phyloP scores from a whole-genome alignment of 805 yeast genomes.

The Huiozyma sinensis region DNA sequence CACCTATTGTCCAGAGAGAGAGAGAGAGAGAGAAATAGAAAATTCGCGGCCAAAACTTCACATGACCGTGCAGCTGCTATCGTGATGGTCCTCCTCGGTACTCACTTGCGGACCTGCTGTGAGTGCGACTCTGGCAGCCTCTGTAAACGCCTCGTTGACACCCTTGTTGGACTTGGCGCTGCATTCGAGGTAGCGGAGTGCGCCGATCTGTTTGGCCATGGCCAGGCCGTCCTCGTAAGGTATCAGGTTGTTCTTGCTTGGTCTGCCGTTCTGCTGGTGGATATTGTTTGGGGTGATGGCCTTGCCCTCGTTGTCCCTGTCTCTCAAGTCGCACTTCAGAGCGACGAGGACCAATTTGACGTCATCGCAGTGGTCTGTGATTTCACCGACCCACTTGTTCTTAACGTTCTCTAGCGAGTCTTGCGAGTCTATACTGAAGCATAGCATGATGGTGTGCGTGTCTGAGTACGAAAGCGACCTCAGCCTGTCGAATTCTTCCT shows the following conservation, averaged over 20 bases:
- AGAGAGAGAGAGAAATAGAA: neutral
- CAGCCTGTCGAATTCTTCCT: constrained; percentile 92
- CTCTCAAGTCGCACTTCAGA: constrained; percentile 84
- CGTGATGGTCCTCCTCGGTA: constrained; percentile 28
- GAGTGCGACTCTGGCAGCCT: constrained; percentile 94
- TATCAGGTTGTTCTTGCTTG: constrained; percentile 35
- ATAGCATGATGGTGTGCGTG: constrained; percentile 93
- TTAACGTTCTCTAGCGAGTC: constrained; percentile 94
- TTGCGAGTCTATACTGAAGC: constrained; percentile 87
- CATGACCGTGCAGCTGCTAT: constrained; percentile 33
- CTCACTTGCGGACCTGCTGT: constrained; percentile 79
- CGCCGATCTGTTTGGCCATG: constrained; percentile 89
- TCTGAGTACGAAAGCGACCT: constrained; percentile 88
- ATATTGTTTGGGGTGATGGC: constrained; percentile 21
- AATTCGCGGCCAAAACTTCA: constrained; percentile 10
- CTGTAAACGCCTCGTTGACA: constrained; percentile 98
- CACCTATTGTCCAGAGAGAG: neutral
- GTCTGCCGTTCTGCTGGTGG: constrained; percentile 21
- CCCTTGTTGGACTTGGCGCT: constrained; percentile 94
- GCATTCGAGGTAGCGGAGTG: constrained; percentile 89
- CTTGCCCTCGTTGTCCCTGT: constrained; percentile 42
- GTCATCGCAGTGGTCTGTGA: constrained; percentile 93
- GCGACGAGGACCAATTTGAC: constrained; percentile 91
- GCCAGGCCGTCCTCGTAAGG: constrained; percentile 88
- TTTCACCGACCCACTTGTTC: constrained; percentile 94